Base-by-base conservation (phyloP, 371 early-diverging fungal species). In the Vairimorpha ceranae region DNA sequence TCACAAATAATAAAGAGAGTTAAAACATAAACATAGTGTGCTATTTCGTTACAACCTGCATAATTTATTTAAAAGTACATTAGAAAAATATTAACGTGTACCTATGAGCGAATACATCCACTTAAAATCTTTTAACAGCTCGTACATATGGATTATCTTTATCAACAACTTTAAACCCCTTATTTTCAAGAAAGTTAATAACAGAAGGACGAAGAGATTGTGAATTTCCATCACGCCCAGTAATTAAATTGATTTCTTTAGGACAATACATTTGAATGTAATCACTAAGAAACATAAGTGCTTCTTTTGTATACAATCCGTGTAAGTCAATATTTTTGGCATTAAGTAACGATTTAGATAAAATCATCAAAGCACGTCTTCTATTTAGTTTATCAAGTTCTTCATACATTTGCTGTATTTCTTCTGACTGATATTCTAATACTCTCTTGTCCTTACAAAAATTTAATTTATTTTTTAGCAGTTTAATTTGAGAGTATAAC, bases 221-320 rank as follows among this genome's bases (percentile, higher is more conserved):
- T 21, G 54, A 52, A 52, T 58, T 59, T 41, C 36, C 59, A 38
- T 46, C 32, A 2, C 46, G 1, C 45, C 70, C 70, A 0, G 70
- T 70, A 17, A 70, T 25, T 2, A 70, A 30, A 19, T 43, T 70
- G 8, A 70, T 25, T 51, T n/a, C 19, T 46, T 17, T 19, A 1
- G 70, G 70, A 1, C 29, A 23, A 38, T 56, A 54, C 33, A 61
- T 12, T 52, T 36, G 23, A 1, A 70, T 45, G 56, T 70, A 61
- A 61, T 70, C 70, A 23, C 48, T 48, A 7, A 61, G 4, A 70
- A 70, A 70, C 27, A n/a, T 51, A 15, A 70, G 35, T 27, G 61
- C 59, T 32, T 70, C 70, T 25, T 33, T 46, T 15, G 36, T 36
- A 45, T 61, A 52, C 12, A 70, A 30, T 21, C 52, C 52, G 41